These are phyloP conservation scores for Termitomyces sp. DNA, from an alignment of 768 basidiomycete genomes.

Conservation along the genomic window DNA sequence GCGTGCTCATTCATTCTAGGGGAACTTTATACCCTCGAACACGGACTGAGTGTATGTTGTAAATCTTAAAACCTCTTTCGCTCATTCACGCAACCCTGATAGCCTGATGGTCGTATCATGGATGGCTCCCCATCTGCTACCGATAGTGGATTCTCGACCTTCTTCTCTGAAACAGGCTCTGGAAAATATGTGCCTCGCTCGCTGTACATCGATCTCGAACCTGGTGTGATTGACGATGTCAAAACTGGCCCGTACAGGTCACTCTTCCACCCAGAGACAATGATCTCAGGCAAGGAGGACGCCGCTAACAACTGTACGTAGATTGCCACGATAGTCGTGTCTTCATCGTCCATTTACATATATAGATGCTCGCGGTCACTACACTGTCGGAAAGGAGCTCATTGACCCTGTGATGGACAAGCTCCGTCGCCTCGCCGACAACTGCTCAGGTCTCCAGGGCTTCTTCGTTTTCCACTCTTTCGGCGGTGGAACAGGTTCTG, in stretches of 20 bases:
- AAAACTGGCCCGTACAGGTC: conserved; percentile 92
- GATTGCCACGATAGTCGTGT: background rate
- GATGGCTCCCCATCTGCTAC: conserved; percentile 70
- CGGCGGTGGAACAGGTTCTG: conserved; percentile 98
- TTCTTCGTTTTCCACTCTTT: conserved; percentile 99
- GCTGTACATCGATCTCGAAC: conserved; percentile 95
- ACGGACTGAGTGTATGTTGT: conserved; percentile 85
- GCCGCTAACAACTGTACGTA: conserved; percentile 95
- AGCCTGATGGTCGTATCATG: conserved; percentile 93
- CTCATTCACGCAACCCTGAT: conserved; percentile 10
- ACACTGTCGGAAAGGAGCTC: conserved; percentile 97
- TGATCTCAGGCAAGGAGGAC: conserved; percentile 98
- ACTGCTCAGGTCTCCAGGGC: conserved; percentile 96
- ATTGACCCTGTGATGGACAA: conserved; percentile 98
- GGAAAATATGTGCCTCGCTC: conserved; percentile 98
- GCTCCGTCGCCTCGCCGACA: conserved; percentile 93
- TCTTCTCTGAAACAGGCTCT: conserved; percentile 96
- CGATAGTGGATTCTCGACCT: conserved; percentile 95
- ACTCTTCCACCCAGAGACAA: conserved; percentile 98
- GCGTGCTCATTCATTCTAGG: conserved; percentile 51
- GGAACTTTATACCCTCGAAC: conserved; percentile 99
- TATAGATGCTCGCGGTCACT: conserved; percentile 95
- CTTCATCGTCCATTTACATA: background rate
- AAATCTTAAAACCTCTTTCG: conserved; percentile 8
- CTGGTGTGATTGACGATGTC: conserved; percentile 97